Base-by-base conservation (phyloP, 768 basidiomycete genomes). In the Mycena galopus region DNA sequence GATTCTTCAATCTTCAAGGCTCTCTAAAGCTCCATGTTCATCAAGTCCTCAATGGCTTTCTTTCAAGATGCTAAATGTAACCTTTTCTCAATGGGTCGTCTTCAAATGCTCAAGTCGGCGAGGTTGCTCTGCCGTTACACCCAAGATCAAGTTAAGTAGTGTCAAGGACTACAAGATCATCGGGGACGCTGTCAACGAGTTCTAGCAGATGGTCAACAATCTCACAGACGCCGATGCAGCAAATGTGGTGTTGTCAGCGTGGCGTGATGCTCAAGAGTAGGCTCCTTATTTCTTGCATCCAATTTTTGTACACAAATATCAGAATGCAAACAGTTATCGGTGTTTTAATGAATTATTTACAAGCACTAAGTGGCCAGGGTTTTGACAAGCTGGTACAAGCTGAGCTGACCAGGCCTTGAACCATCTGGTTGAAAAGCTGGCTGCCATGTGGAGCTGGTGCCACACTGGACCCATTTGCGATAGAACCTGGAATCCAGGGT, bases 161-260 rank as follows among this genome's bases (percentile, higher is more conserved):
- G 53, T 25, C 53, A 63, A 62, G 11, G 42, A 62, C 60, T 63
- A 69, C 21, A 27, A 51, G 51, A 37, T 37, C 4, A 37, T 14
- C 35, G 35, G 14, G 35, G 35, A 37, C 35, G 4, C 35, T 4
- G 35, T 37, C 35, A 14, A 37, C 35, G 10, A 37, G 11, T 37
- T 37, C 2, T n/a, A n/a, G n/a, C n/a, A n/a, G n/a, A n/a, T n/a
- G n/a, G n/a, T n/a, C 35, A 37, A 37, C 14, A 9, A 37, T 37
- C 35, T 37, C 35, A 37, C 14, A 9, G 35, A 37, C 35, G 4
- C 35, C 14, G 35, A 37, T 5, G 35, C 35, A 44, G 42, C 9
- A 44, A 17, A 44, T 44, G 42, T 44, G 42, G 19, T 4, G 9
- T 44, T 17, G 9, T n/a, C n/a, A n/a, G n/a, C 42, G 19, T 17